These are phyloP conservation scores for Tillandsia leiboldiana DNA, from an alignment of 176 grass and related monocot species.

Conservation along the genomic window DNA sequence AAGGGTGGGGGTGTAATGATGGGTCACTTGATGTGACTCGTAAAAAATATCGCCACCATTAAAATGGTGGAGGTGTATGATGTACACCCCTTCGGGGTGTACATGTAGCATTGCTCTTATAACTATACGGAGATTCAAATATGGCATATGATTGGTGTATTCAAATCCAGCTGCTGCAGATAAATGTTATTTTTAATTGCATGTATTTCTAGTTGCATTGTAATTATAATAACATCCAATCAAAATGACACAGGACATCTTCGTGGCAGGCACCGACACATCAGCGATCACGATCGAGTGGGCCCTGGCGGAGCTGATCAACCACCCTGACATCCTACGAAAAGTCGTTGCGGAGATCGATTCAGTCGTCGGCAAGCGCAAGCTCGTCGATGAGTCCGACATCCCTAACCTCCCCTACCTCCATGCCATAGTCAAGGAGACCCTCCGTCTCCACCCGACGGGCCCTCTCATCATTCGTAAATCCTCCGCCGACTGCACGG, in stretches of 20 bases:
- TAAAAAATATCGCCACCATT: too few species aligned
- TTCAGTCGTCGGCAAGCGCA: slow-evolving; percentile 24
- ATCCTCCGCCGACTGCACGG: slow-evolving; percentile 24
- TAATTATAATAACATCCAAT: background rate
- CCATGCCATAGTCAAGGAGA: slow-evolving; percentile 58
- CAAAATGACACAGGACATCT: slow-evolving; percentile 32
- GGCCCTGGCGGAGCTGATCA: slow-evolving; percentile 65
- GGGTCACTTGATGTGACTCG: too few species aligned
- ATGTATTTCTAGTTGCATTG: background rate
- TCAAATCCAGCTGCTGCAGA: too few species aligned
- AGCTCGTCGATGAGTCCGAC: slow-evolving; percentile 50
- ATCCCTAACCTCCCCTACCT: slow-evolving; percentile 56
- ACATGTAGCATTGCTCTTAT: too few species aligned
- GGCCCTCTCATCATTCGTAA: slow-evolving; percentile 34
- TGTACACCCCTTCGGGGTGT: too few species aligned
- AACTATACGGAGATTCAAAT: too few species aligned
- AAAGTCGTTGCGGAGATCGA: slow-evolving; percentile 45
- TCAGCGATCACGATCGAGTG: slow-evolving; percentile 58
- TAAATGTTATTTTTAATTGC: too few species aligned
- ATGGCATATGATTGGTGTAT: background rate
- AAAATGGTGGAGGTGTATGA: too few species aligned
- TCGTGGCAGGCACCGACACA: slow-evolving; percentile 35
- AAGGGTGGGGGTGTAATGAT: too few species aligned
- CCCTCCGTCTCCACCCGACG: slow-evolving; percentile 38
- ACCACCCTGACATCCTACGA: slow-evolving; percentile 32